Percentiles rank a stretch among this genome's conserved stretches.
Conservation (phyloP, 164 flowering plant genomes). For the Warburgia ugandensis region DNA sequence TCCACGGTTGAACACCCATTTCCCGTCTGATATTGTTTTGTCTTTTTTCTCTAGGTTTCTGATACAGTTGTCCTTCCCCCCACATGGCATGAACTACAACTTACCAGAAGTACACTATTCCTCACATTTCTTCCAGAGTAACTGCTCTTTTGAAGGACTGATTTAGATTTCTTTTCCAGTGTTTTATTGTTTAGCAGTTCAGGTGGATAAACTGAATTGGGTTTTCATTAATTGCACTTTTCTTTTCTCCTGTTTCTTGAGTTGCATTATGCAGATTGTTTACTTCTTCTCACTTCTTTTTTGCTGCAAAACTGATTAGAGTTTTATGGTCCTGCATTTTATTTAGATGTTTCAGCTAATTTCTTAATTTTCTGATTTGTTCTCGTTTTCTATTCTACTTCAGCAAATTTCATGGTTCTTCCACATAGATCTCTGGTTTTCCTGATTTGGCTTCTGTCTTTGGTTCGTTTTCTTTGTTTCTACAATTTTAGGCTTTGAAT, state of each 20-base stretch:
- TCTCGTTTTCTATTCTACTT: not conserved
- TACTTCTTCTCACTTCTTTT: not conserved
- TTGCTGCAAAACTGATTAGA: no score
- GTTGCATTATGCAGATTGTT: no score
- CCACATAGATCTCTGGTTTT: not conserved
- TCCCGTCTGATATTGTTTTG: not conserved
- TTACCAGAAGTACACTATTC: no score
- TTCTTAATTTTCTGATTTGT: not conserved
- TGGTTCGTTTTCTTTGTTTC: not conserved
- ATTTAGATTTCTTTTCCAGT: not conserved
- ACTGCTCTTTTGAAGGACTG: not conserved
- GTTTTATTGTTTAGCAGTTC: not conserved
- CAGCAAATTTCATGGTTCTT: not conserved
- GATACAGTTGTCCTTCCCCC: not conserved
- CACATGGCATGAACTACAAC: not conserved
- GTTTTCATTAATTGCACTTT: no score
- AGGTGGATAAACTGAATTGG: not conserved
- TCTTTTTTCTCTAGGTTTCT: not conserved
- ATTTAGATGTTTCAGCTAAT: not conserved
- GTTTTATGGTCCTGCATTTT: no score
- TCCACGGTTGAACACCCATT: not conserved
- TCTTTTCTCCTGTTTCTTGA: no score
- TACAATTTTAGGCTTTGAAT: conserved; percentile 4
- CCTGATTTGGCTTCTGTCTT: not conserved
- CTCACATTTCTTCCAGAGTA: no score